phyloP scores from a whole-genome alignment of 208 protist species.

The Borovskyia barvae region DNA sequence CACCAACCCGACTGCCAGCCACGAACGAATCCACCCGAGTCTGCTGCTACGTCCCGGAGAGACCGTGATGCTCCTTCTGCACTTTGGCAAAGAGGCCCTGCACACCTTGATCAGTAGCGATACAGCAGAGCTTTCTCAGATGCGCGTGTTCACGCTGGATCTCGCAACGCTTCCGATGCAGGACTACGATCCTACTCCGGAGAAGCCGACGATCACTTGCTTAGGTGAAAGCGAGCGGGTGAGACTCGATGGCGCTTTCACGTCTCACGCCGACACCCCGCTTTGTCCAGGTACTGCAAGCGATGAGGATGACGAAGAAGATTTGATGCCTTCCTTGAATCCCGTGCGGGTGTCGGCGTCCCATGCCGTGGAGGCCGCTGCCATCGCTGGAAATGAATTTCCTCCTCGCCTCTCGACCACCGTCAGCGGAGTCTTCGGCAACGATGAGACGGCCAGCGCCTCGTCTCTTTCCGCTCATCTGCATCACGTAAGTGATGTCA shows the following conservation, averaged over 20 bases:
- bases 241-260: too few species aligned
- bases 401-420: not conserved
- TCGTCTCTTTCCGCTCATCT: slow-evolving; percentile 31
- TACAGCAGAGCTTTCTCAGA: slow-evolving; percentile 47
- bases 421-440: not conserved
- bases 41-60: slow-evolving; percentile 48
- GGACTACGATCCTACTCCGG: slow-evolving; percentile 32
- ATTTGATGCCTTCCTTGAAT: slow-evolving; percentile 17
- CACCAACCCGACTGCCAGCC: slow-evolving; percentile 7
- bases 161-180: slow-evolving; percentile 48
- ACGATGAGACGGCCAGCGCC: slow-evolving; percentile 13
- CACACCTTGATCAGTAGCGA: slow-evolving; percentile 27
- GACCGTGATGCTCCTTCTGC: slow-evolving; percentile 60
- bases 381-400: slow-evolving; percentile 9
- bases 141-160: slow-evolving; percentile 66
- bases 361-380: not conserved
- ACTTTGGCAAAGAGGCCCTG: slow-evolving; percentile 28
- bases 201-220: too few species aligned
- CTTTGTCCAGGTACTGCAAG: too few species aligned
- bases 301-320: slow-evolving; percentile 31
- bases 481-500: slow-evolving; percentile 30
- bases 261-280: too few species aligned
- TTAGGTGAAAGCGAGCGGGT: too few species aligned
- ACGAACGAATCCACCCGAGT: slow-evolving; percentile 5
- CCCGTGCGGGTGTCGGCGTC: slow-evolving; percentile 7